Conservation (phyloP, 1,284 basidiomycete genomes). For the Cutaneotrichosporon sp. region DNA sequence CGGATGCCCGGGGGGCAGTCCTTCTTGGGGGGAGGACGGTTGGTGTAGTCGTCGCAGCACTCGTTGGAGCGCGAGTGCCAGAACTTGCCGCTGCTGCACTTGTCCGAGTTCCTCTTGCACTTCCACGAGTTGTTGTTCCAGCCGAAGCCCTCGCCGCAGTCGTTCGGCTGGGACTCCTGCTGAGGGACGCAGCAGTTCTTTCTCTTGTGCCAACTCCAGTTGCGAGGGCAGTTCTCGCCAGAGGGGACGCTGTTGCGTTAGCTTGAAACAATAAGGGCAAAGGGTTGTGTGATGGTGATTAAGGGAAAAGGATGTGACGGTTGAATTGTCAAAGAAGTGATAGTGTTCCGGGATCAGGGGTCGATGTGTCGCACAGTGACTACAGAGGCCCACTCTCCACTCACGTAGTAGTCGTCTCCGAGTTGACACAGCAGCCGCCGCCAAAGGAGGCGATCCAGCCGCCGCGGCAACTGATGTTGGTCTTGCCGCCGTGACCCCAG, state of each 20-base stretch:
- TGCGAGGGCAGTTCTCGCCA: constrained; percentile 2
- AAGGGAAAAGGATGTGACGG: neutral
- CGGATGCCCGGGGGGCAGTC: constrained; percentile 36
- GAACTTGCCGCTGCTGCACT: constrained; percentile 17
- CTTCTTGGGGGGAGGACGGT: constrained; percentile 28
- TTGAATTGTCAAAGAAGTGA: neutral
- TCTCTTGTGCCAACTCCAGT: constrained; percentile 1
- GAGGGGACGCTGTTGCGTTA: neutral
- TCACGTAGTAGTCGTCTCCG: neutral
- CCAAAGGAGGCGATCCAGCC: neutral
- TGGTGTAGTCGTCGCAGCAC: constrained; percentile 38
- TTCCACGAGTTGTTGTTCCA: constrained; percentile 33
- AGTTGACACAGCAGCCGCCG: neutral
- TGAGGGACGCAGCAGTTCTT: constrained; percentile 8
- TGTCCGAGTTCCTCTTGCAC: constrained; percentile 13
- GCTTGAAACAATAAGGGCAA: neutral
- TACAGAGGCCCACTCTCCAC: no score
- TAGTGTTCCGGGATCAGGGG: neutral
- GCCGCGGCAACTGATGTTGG: neutral
- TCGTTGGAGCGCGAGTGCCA: constrained; percentile 34
- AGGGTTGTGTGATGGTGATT: neutral
- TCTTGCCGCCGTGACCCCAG: neutral
- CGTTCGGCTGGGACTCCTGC: constrained; percentile 20
- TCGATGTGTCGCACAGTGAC: neutral
- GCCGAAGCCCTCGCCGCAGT: constrained; percentile 48